Percentiles rank a stretch among this genome's conserved stretches.
Conservation (phyloP, 2,329 filamentous ascomycete genomes). For the Macrophomina pseudophaseolina region DNA sequence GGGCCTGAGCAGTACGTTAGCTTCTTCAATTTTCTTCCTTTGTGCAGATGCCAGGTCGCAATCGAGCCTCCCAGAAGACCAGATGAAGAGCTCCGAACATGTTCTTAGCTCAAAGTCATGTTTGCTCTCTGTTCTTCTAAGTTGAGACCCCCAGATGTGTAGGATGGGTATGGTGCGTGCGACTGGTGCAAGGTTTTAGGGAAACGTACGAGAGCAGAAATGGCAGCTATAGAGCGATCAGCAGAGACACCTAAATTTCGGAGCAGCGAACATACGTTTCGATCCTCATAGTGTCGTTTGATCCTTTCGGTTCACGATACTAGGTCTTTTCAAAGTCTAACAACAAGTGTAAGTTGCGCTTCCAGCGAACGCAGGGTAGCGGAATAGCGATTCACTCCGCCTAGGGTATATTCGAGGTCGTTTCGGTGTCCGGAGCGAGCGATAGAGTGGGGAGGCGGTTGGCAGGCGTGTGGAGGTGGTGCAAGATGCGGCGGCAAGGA, state of each 20-base stretch:
- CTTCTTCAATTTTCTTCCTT: not conserved
- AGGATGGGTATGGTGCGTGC: not conserved
- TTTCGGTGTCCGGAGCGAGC: not conserved
- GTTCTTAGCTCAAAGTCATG: not conserved
- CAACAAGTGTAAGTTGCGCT: not conserved
- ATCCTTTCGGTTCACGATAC: not conserved
- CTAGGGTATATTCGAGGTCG: not conserved
- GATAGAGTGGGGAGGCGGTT: not conserved
- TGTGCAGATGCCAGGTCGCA: not conserved
- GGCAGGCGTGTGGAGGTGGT: conserved; percentile 9
- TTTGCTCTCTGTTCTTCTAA: not conserved
- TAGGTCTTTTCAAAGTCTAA: not conserved
- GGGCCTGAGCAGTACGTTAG: conserved; percentile 48
- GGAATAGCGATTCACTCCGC: not conserved
- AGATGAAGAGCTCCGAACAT: not conserved
- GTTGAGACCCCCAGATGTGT: not conserved
- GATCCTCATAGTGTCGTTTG: conserved; percentile 40
- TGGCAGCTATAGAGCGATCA: not conserved
- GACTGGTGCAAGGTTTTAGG: not conserved
- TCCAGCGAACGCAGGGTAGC: not conserved
- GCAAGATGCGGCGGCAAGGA: conserved; percentile 23
- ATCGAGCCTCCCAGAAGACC: not conserved
- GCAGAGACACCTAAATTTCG: not conserved
- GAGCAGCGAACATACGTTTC: conserved; percentile 32
- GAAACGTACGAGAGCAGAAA: conserved; percentile 18